Base-by-base conservation (phyloP, 306 rosid genomes). In the Cyamopsis tetragonoloba region DNA sequence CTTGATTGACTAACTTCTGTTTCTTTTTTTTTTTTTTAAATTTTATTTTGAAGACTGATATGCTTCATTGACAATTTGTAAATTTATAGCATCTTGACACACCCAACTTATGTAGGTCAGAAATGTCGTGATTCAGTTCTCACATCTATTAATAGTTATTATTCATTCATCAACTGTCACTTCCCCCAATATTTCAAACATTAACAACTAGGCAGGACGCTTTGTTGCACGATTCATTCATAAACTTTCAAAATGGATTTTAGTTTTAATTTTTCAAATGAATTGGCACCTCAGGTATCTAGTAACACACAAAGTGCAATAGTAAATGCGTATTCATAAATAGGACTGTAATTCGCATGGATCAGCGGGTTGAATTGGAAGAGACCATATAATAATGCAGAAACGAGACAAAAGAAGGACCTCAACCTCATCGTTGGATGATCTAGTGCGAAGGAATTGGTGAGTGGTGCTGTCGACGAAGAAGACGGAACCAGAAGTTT, bases 401-500 rank as follows among this genome's bases (percentile, higher is more conserved):
- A 18, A 31, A 44, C 10, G 23, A 53, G 30, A 7, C 1, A 60
- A 39, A 18, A 30, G 13, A 66, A 44, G 13, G 34, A 81, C 62
- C 68, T 38, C 43, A 73, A 77, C 71, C 72, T 55, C 77, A 17
- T 68, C 68, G 47, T 42, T 65, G 20, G 74, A 65, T 35, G 85
- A 69, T 73, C 68, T 73, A 15, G 38, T 18, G 66, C 85, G 82
- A 77, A 81, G 32, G 72, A 68, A 81, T 69, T 69, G 77, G 42
- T 58, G 23, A 43, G 12, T 23, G 3, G 68, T 32, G 30, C 68
- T 32, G 57, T 81, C 85, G 41, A 81, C 30, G 54, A 81, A 73
- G 68, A 73, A 42, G 51, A 73, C 72, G 1, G 85, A 77, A 77
- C 80, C 80, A 64, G 80, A 77, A 68, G 60, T 59, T 28, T 81